Conservation (phyloP, 2,329 filamentous ascomycete species). For the Aureobasidium sp. region DNA sequence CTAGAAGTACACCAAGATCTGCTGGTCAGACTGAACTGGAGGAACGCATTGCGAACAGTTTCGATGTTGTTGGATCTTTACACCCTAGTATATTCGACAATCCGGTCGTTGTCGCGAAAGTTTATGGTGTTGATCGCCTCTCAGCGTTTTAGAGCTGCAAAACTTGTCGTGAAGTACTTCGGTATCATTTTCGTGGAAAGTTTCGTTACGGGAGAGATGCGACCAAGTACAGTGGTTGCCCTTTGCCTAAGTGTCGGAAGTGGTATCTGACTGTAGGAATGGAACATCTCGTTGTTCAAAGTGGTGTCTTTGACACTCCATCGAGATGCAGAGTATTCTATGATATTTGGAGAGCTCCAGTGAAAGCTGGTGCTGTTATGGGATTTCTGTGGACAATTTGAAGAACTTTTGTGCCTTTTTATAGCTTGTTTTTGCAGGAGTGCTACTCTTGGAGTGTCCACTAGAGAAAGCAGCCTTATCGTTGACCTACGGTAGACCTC, state of each 20-base stretch:
- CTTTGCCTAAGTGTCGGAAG: background rate
- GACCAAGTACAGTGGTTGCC: background rate
- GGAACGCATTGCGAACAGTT: too few species aligned
- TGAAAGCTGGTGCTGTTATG: background rate
- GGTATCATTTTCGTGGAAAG: background rate
- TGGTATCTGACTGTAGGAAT: background rate
- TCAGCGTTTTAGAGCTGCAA: background rate
- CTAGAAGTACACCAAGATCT: too few species aligned
- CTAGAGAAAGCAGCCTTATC: background rate
- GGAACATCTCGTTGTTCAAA: background rate
- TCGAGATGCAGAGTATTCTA: background rate
- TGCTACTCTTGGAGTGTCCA: background rate
- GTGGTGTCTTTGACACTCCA: background rate
- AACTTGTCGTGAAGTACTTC: background rate
- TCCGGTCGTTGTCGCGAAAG: background rate
- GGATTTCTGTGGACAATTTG: background rate
- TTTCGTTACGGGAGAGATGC: background rate
- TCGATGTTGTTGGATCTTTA: too few species aligned
- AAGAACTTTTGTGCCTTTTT: background rate
- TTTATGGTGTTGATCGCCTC: background rate
- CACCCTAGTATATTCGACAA: background rate
- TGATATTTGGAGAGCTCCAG: background rate
- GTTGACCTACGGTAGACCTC: background rate
- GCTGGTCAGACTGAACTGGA: too few species aligned
- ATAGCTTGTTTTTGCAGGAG: background rate